Percentiles rank a stretch among this genome's conserved stretches.
These are phyloP conservation scores for Calycina marina DNA, from an alignment of 2,329 filamentous ascomycete species.

Conservation along the genomic window DNA sequence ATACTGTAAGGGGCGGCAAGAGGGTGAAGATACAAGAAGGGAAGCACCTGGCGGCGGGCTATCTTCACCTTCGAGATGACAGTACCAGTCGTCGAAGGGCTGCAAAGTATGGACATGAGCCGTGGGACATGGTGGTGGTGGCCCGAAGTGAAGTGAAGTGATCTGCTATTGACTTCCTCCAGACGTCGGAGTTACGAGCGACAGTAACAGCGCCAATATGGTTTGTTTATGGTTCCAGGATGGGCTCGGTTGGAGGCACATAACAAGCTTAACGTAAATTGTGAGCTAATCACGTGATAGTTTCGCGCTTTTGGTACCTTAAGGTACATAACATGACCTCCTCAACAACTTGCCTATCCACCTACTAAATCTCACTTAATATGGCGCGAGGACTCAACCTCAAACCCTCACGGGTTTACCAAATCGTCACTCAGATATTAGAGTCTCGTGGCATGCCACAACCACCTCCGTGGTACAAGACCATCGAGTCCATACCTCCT, in stretches of 20 bases:
- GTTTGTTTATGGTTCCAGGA: no score
- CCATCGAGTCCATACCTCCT: slow-evolving; percentile 30
- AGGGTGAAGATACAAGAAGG: slow-evolving; percentile 22
- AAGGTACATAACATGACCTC: no score
- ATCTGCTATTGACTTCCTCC: no score
- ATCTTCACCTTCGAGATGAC: slow-evolving; percentile 31
- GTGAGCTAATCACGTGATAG: no score
- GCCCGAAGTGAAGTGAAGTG: no score
- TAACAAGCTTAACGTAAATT: no score
- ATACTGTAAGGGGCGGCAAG: no score
- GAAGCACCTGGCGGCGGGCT: slow-evolving; percentile 22
- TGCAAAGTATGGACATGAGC: slow-evolving; percentile 49
- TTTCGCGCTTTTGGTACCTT: no score
- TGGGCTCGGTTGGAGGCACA: no score
- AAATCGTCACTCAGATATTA: slow-evolving; percentile 30
- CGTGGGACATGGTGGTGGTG: slow-evolving; percentile 44
- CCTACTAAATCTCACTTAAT: background rate
- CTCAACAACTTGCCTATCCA: background rate
- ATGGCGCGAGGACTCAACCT: slow-evolving; percentile 19
- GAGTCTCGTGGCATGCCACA: slow-evolving; percentile 27
- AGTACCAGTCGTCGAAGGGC: slow-evolving; percentile 32
- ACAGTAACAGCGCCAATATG: no score
- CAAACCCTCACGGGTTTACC: slow-evolving; percentile 31
- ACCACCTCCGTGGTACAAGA: slow-evolving; percentile 21
- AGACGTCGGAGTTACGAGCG: no score